Evolutionary conservation across 2,329 filamentous ascomycete genomes (phyloP).

Genomic region (Paracorniculantispora psalliotae): DNA sequence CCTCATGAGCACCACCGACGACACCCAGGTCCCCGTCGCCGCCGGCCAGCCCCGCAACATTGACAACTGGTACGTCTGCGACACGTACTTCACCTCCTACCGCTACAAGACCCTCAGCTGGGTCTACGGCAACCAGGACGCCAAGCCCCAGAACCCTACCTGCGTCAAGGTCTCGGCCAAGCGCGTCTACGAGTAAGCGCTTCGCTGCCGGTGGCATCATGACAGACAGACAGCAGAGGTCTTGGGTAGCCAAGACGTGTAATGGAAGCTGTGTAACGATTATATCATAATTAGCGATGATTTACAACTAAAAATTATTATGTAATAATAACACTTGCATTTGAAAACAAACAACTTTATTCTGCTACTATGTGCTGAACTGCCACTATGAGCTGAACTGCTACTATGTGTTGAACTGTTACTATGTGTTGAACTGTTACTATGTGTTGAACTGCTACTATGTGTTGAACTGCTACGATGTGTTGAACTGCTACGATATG

Average conservation of each 20-base stretch:
- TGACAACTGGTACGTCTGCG: constrained; percentile 7
- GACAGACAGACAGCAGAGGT: background rate
- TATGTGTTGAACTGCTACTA: too few species aligned
- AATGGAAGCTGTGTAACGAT: constrained; percentile 2
- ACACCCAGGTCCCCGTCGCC: constrained; percentile 7
- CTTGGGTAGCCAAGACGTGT: background rate
- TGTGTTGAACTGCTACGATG: too few species aligned
- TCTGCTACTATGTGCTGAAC: too few species aligned
- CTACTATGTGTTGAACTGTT: too few species aligned
- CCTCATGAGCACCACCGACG: background rate
- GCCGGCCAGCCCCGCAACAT: background rate
- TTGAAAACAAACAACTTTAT: background rate
- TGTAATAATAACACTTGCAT: background rate
- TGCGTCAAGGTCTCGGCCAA: constrained; percentile 12
- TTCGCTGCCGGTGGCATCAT: background rate
- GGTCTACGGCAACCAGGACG: constrained; percentile 8
- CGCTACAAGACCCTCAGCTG: constrained; percentile 14
- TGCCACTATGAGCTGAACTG: too few species aligned
- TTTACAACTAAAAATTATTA: background rate
- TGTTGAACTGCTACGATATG: too few species aligned
- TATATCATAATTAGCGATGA: constrained; percentile 4
- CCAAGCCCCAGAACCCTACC: constrained; percentile 11
- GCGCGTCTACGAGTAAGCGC: constrained; percentile 6
- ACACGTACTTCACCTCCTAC: constrained; percentile 7
- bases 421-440: too few species aligned